These are phyloP conservation scores for Adiantum capillusveneris DNA, from an alignment of 75 land plant genomes.

Conservation along the genomic window DNA sequence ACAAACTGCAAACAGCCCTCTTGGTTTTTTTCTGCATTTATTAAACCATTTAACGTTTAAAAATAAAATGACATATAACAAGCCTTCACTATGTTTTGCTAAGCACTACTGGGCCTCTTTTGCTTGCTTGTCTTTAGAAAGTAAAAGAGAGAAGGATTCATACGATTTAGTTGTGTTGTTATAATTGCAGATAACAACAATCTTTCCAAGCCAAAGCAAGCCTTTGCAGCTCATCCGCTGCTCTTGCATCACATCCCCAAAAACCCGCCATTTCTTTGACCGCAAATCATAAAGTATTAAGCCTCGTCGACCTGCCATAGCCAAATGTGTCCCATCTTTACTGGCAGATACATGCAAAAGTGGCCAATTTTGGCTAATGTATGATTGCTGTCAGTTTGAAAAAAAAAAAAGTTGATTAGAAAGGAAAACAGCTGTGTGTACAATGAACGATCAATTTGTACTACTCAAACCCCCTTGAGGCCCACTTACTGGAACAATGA, in stretches of 20 bases:
- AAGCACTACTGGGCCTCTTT: too few species aligned
- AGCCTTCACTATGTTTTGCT: too few species aligned
- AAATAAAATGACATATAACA: too few species aligned
- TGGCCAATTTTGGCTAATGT: constrained; percentile 92
- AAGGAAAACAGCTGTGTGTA: too few species aligned
- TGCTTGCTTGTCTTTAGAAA: too few species aligned
- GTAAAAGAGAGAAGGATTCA: too few species aligned
- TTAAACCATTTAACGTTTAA: too few species aligned
- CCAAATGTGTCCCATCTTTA: constrained; percentile 90
- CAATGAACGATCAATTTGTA: not conserved
- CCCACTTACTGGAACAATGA: constrained; percentile 80
- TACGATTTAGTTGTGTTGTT: constrained; percentile 57
- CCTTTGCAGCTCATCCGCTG: constrained; percentile 84
- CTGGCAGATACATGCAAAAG: constrained; percentile 83
- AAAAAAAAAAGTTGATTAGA: too few species aligned
- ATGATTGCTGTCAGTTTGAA: constrained; percentile 88
- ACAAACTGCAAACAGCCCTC: too few species aligned
- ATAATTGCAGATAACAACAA: constrained; percentile 88
- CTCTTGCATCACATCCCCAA: constrained; percentile 97
- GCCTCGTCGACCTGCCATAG: constrained; percentile 91
- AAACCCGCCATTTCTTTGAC: constrained; percentile 78
- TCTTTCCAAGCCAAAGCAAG: constrained; percentile 88
- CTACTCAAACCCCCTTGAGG: not conserved
- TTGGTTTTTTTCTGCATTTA: too few species aligned
- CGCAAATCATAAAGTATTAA: constrained; percentile 82